phyloP scores from a whole-genome alignment of 2,329 filamentous ascomycete genomes.

The Herpotrichia juniperi region DNA sequence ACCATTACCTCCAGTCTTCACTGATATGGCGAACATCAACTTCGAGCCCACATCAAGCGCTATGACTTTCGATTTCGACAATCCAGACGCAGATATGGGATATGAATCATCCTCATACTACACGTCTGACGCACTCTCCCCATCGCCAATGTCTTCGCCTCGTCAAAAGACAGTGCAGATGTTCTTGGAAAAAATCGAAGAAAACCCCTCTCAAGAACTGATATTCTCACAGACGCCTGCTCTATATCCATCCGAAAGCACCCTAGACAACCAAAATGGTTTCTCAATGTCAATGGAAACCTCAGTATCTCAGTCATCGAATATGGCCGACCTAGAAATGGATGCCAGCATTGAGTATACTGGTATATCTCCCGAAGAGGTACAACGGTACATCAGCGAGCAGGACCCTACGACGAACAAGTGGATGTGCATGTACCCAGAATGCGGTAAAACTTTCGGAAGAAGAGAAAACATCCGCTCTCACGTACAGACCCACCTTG shows the following conservation, averaged over 20 bases:
- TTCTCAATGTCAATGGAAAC: constrained; percentile 17
- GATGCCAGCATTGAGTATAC: constrained; percentile 74
- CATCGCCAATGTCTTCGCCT: constrained; percentile 47
- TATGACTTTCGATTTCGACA: constrained; percentile 47
- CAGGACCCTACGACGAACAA: constrained; percentile 51
- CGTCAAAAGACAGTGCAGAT: constrained; percentile 39
- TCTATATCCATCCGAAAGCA: constrained; percentile 32
- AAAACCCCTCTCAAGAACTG: constrained; percentile 34
- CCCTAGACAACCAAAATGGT: constrained; percentile 26
- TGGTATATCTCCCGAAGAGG: constrained; percentile 83
- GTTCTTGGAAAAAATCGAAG: constrained; percentile 42
- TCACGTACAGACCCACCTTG: constrained; percentile 96
- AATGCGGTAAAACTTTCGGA: constrained; percentile 90
- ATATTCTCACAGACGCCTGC: constrained; percentile 37
- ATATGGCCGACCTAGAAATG: constrained; percentile 55
- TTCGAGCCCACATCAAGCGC: constrained; percentile 47
- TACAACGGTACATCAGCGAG: constrained; percentile 56
- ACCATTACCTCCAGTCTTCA: constrained; percentile 64
- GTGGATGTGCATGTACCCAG: constrained; percentile 61
- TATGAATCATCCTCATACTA: constrained; percentile 59
- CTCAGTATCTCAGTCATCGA: constrained; percentile 17
- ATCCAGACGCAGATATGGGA: constrained; percentile 50
- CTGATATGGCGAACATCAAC: constrained; percentile 57
- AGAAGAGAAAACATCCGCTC: constrained; percentile 99
- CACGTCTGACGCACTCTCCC: constrained; percentile 57